Evolutionary conservation across 495 filamentous ascomycete genomes (phyloP).

Genomic region (Ramalina intermedia): DNA sequence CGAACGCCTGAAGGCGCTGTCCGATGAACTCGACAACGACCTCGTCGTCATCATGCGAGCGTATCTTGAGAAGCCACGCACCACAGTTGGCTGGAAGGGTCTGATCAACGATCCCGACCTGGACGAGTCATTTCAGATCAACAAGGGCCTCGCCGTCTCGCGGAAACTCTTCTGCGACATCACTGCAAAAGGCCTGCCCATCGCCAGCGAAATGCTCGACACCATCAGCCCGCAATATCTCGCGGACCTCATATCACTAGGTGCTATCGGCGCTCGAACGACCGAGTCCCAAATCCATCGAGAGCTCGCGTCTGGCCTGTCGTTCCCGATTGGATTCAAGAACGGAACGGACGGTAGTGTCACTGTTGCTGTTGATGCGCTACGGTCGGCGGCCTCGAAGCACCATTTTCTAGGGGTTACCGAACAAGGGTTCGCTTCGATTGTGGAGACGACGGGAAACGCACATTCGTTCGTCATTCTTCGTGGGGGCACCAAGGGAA

Average conservation of each 20-base stretch:
- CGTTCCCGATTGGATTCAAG: conserved; percentile 97
- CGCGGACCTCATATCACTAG: conserved; percentile 79
- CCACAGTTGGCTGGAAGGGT: conserved; percentile 98
- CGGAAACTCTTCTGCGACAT: conserved; percentile 88
- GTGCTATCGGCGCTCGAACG: conserved; percentile 85
- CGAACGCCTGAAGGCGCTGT: conserved; percentile 60
- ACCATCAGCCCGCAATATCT: conserved; percentile 96
- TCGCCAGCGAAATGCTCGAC: conserved; percentile 94
- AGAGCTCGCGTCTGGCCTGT: conserved; percentile 80
- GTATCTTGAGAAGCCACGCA: conserved; percentile 96
- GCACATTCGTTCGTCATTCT: conserved; percentile 96
- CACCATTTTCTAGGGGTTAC: conserved; percentile 97
- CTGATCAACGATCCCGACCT: conserved; percentile 98
- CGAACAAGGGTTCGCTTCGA: conserved; percentile 87
- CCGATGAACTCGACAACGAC: conserved; percentile 77
- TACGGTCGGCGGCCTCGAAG: conserved; percentile 79
- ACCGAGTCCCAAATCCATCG: conserved; percentile 91
- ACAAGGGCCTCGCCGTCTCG: conserved; percentile 77
- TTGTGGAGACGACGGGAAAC: conserved; percentile 86
- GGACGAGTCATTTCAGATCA: conserved; percentile 95
- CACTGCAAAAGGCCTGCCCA: conserved; percentile 82
- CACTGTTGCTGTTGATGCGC: conserved; percentile 83
- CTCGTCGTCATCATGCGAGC: conserved; percentile 90
- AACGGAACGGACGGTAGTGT: conserved; percentile 92
- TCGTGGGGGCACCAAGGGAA: conserved; percentile 79